Percentiles rank a stretch among this genome's conserved stretches.
phyloP scores from a whole-genome alignment of 2,329 filamentous ascomycete species.

The Botrytis fabae region DNA sequence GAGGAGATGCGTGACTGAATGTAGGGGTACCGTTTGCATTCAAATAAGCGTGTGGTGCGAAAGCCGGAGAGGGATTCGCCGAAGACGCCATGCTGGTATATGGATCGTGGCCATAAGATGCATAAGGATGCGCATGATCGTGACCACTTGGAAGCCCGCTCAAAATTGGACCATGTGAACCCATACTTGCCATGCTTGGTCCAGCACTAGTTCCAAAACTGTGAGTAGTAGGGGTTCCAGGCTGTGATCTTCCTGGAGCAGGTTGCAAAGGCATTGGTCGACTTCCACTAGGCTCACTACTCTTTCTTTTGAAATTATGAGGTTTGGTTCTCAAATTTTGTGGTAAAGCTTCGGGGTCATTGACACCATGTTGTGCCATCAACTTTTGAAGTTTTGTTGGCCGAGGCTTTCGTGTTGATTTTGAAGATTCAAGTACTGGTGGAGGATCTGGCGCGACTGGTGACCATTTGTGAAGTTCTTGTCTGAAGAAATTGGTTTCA shows the following conservation, averaged over 20 bases:
- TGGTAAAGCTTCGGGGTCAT: slow-evolving; percentile 87
- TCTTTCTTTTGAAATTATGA: slow-evolving; percentile 40
- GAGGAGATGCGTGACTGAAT: slow-evolving; percentile 30
- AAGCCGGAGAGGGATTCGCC: slow-evolving; percentile 34
- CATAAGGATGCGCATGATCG: slow-evolving; percentile 38
- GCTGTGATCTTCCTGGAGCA: slow-evolving; percentile 38
- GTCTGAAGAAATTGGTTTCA: slow-evolving; percentile 97
- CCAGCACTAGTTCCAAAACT: slow-evolving; percentile 30
- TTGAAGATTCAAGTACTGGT: slow-evolving; percentile 80
- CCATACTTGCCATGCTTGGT: slow-evolving; percentile 31
- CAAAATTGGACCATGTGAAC: slow-evolving; percentile 34
- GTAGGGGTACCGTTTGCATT: slow-evolving; percentile 31
- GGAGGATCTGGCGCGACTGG: slow-evolving; percentile 85
- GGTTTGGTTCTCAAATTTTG: slow-evolving; percentile 53
- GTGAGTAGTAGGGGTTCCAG: slow-evolving; percentile 38
- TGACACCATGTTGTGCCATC: slow-evolving; percentile 82
- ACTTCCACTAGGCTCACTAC: slow-evolving; percentile 37
- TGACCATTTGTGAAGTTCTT: slow-evolving; percentile 92
- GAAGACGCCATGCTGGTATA: slow-evolving; percentile 35
- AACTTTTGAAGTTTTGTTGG: slow-evolving; percentile 97
- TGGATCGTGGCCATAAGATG: slow-evolving; percentile 32
- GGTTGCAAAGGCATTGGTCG: slow-evolving; percentile 38
- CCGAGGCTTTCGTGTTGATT: slow-evolving; percentile 91
- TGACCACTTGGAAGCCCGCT: slow-evolving; percentile 34
- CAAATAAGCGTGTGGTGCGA: slow-evolving; percentile 39